A percentile compares a stretch with the other conserved stretches of the same genome.
These are phyloP conservation scores for Dictyostelium capitatum DNA, from an alignment of 78 protist genomes.

Conservation along the genomic window DNA sequence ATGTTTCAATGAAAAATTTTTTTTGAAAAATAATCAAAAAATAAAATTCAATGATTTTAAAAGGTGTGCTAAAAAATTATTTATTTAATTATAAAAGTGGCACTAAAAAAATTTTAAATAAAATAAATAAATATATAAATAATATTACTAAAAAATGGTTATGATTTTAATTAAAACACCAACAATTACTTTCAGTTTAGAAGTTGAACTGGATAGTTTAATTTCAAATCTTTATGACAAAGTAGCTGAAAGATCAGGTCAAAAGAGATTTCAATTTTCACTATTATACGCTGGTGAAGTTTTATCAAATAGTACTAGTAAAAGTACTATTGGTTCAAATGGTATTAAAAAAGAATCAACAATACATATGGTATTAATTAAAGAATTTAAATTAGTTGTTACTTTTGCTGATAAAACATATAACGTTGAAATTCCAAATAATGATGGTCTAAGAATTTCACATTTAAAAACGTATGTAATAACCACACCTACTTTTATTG, in stretches of 20 bases:
- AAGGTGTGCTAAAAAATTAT: too few species aligned
- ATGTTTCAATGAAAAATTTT: too few species aligned
- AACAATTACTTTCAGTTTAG: constrained; percentile 63
- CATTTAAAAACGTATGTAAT: constrained; percentile 16
- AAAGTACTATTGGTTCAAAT: constrained; percentile 20
- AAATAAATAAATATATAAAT: too few species aligned
- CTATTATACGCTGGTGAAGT: constrained; percentile 52
- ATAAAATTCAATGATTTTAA: too few species aligned
- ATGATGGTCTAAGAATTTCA: constrained; percentile 36
- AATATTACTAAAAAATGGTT: too few species aligned
- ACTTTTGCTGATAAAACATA: constrained; percentile 4
- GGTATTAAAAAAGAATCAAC: constrained; percentile 61
- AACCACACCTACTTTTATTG: neutral
- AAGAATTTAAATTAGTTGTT: constrained; percentile 33
- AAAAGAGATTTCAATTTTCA: constrained; percentile 54
- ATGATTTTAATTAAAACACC: constrained; percentile 62
- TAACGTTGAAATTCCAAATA: constrained; percentile 44
- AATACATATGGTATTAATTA: constrained; percentile 42
- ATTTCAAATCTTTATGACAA: constrained; percentile 26
- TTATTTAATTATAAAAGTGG: too few species aligned
- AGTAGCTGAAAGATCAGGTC: constrained; percentile 64
- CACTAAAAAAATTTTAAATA: too few species aligned
- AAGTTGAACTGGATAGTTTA: constrained; percentile 17
- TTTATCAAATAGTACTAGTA: constrained; percentile 19
- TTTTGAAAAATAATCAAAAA: too few species aligned